Evolutionary conservation across 164 flowering plant species (phyloP).

Genomic region (Macadamia tetraphylla): DNA sequence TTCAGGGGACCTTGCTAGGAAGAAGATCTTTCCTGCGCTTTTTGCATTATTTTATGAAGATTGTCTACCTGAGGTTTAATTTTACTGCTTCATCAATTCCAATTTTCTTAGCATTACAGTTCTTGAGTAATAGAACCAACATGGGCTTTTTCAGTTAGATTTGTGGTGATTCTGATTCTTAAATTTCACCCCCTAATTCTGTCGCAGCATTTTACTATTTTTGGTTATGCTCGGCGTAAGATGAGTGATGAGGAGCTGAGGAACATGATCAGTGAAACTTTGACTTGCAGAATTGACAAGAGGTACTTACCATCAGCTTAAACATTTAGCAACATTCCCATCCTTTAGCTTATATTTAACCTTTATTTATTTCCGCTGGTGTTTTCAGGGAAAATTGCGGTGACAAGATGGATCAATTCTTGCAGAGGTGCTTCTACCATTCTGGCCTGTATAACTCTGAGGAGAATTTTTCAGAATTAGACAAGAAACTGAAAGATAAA

Average conservation of each 20-base stretch:
- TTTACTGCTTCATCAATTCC: not conserved
- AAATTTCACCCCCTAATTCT: not conserved
- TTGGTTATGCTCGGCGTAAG: constrained; percentile 72
- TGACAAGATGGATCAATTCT: constrained; percentile 75
- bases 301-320: constrained; percentile 30
- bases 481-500: constrained; percentile 59
- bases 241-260: constrained; percentile 69
- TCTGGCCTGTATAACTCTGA: constrained; percentile 87
- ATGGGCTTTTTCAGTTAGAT: not conserved
- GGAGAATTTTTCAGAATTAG: constrained; percentile 57
- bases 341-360: not conserved
- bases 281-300: constrained; percentile 76
- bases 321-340: not conserved
- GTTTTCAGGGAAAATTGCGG: constrained; percentile 72
- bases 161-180: not conserved
- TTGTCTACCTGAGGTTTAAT: constrained; percentile 62
- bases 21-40: constrained; percentile 88
- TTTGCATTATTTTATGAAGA: constrained; percentile 80
- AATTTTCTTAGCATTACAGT: not conserved
- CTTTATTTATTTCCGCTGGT: not conserved
- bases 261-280: constrained; percentile 54
- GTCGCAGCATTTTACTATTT: constrained; percentile 59
- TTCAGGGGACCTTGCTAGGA: constrained; percentile 75
- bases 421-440: constrained; percentile 83
- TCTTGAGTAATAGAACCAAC: not conserved